Evolutionary conservation across 2,329 filamentous ascomycete species (phyloP), one percentile per base, ranked within the genome.

Genomic region (Fusarium agapanthi): DNA sequence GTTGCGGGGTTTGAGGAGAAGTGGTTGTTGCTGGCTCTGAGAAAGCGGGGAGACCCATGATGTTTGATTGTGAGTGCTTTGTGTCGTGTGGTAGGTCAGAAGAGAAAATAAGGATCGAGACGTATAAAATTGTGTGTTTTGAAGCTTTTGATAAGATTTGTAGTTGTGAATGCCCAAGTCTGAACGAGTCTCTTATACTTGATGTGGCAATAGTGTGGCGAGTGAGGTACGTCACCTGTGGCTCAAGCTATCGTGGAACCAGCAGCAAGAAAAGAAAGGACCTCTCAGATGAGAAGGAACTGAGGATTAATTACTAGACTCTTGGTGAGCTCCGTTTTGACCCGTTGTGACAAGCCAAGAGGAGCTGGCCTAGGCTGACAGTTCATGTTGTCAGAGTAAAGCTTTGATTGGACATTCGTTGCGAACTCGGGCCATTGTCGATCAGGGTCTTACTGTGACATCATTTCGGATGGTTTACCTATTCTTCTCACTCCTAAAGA

Each of bases 21-120:
- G 50, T 64, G n/a, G 34, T 54, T 26, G 60, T 34, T 30, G 61
- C 48, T 44, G 70, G 58, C 32, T 57, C 67, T 54, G 67, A 70
- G 56, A 67, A 77, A 24, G 74, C 66, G 7, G 77, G 79, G 22
- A 76, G 78, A 41, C 78, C 79, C 80, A 81, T 81, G 51, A 11
- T 77, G 65, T 45, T 34, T 30, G 20, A 43, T 34, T 64, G 26
- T n/a, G 26, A 26, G 9, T 7, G 11, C 0, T 35, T 44, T 24
- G 20, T 28, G 15, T 58, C 58, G n/a, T 37, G 40, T 45, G 20
- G 5, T 18, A 18, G 11, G n/a, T 18, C 12, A 24, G 41, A 28
- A 22, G 18, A 16, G 15, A 14, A 24, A 32, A 50, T 1, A 14
- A 32, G 15, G 8, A 5, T 32, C 15, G 22, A 32, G 10, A 24